Base-by-base conservation (phyloP, 1,284 basidiomycete genomes). In the Ceratobasidium sp. region DNA sequence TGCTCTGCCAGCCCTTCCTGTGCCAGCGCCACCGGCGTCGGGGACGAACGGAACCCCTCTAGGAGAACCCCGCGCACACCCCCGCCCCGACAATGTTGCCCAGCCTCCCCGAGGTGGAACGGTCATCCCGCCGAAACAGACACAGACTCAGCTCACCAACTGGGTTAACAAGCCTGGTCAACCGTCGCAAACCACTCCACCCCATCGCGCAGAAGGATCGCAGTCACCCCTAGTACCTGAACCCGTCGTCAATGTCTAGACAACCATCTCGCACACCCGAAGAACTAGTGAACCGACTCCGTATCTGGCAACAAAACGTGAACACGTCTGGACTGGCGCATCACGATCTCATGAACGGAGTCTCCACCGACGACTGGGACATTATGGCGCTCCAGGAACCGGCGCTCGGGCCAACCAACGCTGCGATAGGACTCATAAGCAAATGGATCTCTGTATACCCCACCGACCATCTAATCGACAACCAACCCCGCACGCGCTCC, bases 331-430 rank as follows among this genome's bases (percentile, higher is more conserved):
- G 3, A 1, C 5, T 46, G 8, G 55, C 69, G 14, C 54, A 60
- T 27, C 6, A 60, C 35, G 69, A 71, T n/a, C 16, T 71, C 0
- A 38, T 71, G 41, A 57, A 48, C n/a, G 27, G 20, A n/a, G 12
- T 27, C 30, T 7, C 3, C 16, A 55, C 69, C 2, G n/a, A 38
- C 3, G 27, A 48, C n/a, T 71, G 69, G 69, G 69, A 71, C 55
- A 41, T 71, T 2, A 41, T 71, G 7, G 55, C 69, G 12, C 3
- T 71, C n/a, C 69, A 74, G 30, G 57, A 74, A 48, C 70, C 70
- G 4, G 27, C 57, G 4, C 0, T 62, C 38, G 2, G 6, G 5
- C 20, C 27, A 5, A 6, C 6, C 30, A 64, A 38, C 6, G 27
- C 20, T 10, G 57, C 70, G 10, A 60, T 48, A 10, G 23, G 44